Evolutionary conservation across 345 rosid genomes (phyloP).

Genomic region (Xanthoceras sorbifolium): DNA sequence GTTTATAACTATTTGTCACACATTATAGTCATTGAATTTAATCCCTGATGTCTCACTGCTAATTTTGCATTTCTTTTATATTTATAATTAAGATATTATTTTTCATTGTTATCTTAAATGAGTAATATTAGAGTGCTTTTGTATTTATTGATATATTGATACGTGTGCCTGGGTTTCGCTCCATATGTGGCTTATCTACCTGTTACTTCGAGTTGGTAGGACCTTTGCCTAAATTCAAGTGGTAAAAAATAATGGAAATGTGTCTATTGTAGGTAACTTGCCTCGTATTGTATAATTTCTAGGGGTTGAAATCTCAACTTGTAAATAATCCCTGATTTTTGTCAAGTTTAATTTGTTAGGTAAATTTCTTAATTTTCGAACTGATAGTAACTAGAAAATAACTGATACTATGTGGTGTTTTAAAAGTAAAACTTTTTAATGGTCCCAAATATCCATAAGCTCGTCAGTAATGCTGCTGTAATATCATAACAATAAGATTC

Average conservation of each 20-base stretch:
- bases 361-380: too few species aligned
- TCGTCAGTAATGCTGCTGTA: not conserved
- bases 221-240: not conserved
- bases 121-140: not conserved
- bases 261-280: not conserved
- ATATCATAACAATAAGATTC: not conserved
- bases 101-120: not conserved
- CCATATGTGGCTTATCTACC: not conserved
- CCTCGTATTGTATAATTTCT: not conserved
- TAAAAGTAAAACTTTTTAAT: not conserved
- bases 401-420: too few species aligned
- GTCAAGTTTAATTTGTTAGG: too few species aligned
- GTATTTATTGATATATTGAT: not conserved
- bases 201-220: not conserved
- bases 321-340: not conserved
- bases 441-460: not conserved
- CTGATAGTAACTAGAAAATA: too few species aligned
- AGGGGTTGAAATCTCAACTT: not conserved
- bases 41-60: too few species aligned
- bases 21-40: too few species aligned
- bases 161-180: not conserved
- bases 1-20: too few species aligned
- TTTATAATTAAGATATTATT: not conserved
- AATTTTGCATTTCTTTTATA: not conserved
- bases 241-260: not conserved